These are phyloP conservation scores for Diaporthe humulicola DNA, from an alignment of 2,329 filamentous ascomycete species.

Conservation along the genomic window DNA sequence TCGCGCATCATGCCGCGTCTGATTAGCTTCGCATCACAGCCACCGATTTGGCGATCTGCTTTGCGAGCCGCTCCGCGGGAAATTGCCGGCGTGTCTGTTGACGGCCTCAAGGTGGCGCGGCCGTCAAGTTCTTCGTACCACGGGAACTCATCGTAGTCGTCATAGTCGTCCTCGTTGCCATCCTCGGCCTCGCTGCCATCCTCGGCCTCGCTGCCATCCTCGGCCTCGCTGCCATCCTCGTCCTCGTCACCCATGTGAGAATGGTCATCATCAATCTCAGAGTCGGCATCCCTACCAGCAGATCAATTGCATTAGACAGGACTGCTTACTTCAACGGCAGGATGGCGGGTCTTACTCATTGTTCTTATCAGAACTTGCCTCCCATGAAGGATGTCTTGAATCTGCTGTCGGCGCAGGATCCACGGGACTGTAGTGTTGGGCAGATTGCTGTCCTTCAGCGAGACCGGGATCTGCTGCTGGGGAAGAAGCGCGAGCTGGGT, in stretches of 20 bases:
- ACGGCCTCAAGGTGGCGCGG: background rate
- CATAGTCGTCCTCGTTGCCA: background rate
- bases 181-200: background rate
- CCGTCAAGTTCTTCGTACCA: conserved; percentile 18
- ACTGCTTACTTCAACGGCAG: too few species aligned
- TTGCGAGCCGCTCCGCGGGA: background rate
- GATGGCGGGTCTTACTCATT: background rate
- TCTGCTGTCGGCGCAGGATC: background rate
- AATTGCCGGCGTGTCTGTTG: background rate
- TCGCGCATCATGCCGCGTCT: conserved; percentile 29
- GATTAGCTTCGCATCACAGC: conserved; percentile 36
- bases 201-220: background rate
- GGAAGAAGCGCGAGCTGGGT: background rate
- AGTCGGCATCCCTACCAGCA: conserved; percentile 4
- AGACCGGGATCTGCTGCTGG: background rate
- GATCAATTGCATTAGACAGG: background rate
- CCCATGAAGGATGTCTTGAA: background rate
- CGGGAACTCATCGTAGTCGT: background rate
- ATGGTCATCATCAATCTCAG: background rate
- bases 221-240: background rate
- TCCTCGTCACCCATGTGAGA: background rate
- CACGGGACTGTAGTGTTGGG: background rate
- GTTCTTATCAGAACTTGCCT: background rate
- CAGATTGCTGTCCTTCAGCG: background rate
- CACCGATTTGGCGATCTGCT: background rate